phyloP scores from a whole-genome alignment of 441 rosid genomes.

The Metrosideros polymorpha region DNA sequence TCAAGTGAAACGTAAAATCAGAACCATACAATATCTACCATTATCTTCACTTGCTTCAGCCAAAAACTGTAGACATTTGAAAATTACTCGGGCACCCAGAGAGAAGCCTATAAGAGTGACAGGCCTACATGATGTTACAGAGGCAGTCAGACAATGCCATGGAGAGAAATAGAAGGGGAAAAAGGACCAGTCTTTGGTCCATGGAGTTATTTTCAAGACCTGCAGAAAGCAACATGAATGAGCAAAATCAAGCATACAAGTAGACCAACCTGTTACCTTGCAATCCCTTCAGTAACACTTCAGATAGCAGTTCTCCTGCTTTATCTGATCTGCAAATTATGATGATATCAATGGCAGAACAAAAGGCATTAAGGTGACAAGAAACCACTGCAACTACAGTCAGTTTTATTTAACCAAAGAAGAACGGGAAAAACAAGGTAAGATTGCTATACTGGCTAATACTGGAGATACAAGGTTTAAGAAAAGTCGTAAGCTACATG shows the following conservation, averaged over 20 bases:
- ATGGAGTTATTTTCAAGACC: not conserved
- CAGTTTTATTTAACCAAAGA: not conserved
- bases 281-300: constrained; percentile 68
- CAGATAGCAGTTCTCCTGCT: constrained; percentile 84
- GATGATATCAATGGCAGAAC: not conserved
- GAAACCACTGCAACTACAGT: not conserved
- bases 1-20: not conserved
- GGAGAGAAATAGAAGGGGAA: not conserved
- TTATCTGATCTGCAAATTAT: constrained; percentile 54
- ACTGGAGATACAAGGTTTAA: not conserved
- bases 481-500: not conserved
- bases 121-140: constrained; percentile 36
- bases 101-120: constrained; percentile 88
- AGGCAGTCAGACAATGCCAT: not conserved
- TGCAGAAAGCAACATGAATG: not conserved
- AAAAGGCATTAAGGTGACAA: not conserved
- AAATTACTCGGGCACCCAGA: constrained; percentile 88
- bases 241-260: not conserved
- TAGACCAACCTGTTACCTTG: constrained; percentile 78
- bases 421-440: not conserved
- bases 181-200: not conserved
- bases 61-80: constrained; percentile 70
- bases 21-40: constrained; percentile 23
- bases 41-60: constrained; percentile 50
- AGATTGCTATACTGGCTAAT: not conserved